Conservation (phyloP, 768 basidiomycete genomes). For the Krasilnikovozyma curviuscula region DNA sequence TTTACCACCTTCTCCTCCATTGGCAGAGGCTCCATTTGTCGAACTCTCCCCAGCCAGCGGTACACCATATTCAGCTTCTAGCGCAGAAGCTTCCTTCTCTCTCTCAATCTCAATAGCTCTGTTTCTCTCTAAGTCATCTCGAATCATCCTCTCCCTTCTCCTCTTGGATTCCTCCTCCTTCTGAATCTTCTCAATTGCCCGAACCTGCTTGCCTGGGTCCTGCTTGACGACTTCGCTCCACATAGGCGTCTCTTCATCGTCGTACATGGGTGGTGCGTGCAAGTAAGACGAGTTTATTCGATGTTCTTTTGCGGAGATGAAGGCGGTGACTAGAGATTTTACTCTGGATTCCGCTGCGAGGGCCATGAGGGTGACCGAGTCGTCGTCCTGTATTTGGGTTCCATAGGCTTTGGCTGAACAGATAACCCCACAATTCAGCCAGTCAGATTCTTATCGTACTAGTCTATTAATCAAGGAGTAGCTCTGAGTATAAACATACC, state of each 20-base stretch:
- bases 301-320: conserved; percentile 16
- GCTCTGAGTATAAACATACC: conserved; percentile 10
- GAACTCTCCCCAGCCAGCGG: conserved; percentile 30
- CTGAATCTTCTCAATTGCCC: conserved; percentile 54
- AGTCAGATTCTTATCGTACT: neutral
- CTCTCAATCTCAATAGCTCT: conserved; percentile 48
- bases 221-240: conserved; percentile 60
- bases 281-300: conserved; percentile 46
- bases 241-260: conserved; percentile 43
- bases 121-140: conserved; percentile 73
- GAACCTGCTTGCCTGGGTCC: conserved; percentile 60
- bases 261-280: conserved; percentile 19
- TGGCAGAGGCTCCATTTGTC: conserved; percentile 21
- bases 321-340: conserved; percentile 12
- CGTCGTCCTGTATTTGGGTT: conserved; percentile 47
- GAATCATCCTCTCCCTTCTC: conserved; percentile 48
- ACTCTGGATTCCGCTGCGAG: conserved; percentile 44
- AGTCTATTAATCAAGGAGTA: neutral
- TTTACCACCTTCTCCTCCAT: neutral
- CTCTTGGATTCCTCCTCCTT: conserved; percentile 63
- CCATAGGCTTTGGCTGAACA: conserved; percentile 41
- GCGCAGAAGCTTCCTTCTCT: conserved; percentile 44
- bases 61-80: conserved; percentile 25
- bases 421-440: conserved; percentile 12
- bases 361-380: conserved; percentile 56